Evolutionary conservation across 1,284 basidiomycete genomes (phyloP), one percentile per base, ranked within the genome.

Genomic region (Ustilago bromivora): DNA sequence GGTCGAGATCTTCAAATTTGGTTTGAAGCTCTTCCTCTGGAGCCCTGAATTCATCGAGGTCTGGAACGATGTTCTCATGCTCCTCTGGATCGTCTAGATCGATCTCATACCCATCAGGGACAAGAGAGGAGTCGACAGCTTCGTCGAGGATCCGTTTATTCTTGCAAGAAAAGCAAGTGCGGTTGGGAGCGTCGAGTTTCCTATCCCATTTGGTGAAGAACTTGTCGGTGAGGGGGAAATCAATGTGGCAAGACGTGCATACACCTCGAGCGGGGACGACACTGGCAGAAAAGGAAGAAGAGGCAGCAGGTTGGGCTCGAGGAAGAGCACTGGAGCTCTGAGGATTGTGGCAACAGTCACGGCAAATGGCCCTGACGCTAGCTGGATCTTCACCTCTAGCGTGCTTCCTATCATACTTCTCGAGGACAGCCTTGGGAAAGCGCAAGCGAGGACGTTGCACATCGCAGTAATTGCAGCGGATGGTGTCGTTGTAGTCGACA

Each of bases 111-210:
- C 36, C 56, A 17, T 54, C 41, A 7, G 59, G 43, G 10, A 23
- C 23, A 4, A n/a, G 23, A 28, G 23, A 28, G 8, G 46, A 9
- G 3, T 54, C 55, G 10, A 31, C 9, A 4, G 36, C 60, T 1
- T 49, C 40, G 28, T 15, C 32, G 8, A 65, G n/a, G 12, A 13
- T 12, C 2, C 47, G 10, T 11, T 59, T 46, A 1, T 17, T 43
- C 15, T 36, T 54, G 41, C 70, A 72, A 11, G 23, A 1, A n/a
- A 28, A 57, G 53, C 70, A 72, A 7, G n/a, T 34, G 0, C 64
- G 60, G 2, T 15, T 28, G 6, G 58, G 10, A 15, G 23, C 53
- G 13, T 32, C 19, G 23, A 38, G 9, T 19, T 47, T 38, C 2
- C 19, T 38, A 28, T 65, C 57, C 23, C 13, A 31, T 28, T 40